Percentiles rank a stretch among this genome's conserved stretches.
phyloP scores from a whole-genome alignment of 2,329 filamentous ascomycete genomes.

The Emmonsiellopsis sp. region DNA sequence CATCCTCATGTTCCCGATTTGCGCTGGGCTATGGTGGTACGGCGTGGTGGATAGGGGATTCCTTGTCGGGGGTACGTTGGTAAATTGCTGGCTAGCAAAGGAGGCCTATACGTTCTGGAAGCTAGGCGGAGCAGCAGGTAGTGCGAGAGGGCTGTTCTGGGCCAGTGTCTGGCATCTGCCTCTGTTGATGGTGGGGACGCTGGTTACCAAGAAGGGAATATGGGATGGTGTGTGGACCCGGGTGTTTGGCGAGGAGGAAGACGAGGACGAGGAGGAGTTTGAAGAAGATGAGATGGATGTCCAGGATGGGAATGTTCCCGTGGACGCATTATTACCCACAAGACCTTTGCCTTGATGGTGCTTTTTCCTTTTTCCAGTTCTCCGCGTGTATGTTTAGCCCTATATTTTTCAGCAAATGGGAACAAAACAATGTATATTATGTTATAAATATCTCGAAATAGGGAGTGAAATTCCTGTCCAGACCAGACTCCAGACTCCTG shows the following conservation, averaged over 20 bases:
- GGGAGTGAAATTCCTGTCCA: too few relatives aligned
- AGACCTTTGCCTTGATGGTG: background rate
- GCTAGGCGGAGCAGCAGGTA: constrained; percentile 66
- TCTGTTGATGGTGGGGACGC: constrained; percentile 76
- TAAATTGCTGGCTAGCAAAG: constrained; percentile 77
- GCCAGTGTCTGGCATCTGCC: constrained; percentile 96
- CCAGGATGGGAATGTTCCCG: background rate
- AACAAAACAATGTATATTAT: too few relatives aligned
- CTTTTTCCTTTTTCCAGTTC: too few relatives aligned
- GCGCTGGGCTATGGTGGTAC: constrained; percentile 65
- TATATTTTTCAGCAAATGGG: too few relatives aligned
- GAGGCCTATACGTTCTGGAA: constrained; percentile 78
- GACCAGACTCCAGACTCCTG: too few relatives aligned
- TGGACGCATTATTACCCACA: background rate
- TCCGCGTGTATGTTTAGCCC: too few relatives aligned
- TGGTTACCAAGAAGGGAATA: constrained; percentile 88
- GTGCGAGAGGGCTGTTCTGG: constrained; percentile 83
- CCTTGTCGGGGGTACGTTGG: constrained; percentile 65
- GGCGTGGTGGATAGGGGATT: constrained; percentile 83
- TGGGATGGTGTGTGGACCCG: constrained; percentile 74
- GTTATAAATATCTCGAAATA: too few relatives aligned
- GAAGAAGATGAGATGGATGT: constrained; percentile 8
- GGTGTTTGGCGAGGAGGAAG: constrained; percentile 50
- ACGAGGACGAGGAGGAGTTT: constrained; percentile 45
- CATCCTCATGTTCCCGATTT: constrained; percentile 76